Base-by-base conservation (phyloP, 331 rosid genomes). In the Spiraea crenata region DNA sequence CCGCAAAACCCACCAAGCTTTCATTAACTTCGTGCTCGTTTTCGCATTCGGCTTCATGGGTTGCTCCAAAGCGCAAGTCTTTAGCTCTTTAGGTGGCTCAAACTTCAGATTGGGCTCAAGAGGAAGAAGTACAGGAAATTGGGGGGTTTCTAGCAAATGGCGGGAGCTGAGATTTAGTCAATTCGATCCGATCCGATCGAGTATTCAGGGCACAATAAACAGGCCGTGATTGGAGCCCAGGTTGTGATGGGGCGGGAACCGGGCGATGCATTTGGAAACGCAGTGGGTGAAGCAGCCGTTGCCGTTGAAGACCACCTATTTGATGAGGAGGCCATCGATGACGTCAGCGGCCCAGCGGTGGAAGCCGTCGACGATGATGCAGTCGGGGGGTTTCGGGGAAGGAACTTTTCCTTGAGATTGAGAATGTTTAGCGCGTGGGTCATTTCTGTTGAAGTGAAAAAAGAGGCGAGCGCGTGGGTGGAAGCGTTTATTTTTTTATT, bases 281-380 rank as follows among this genome's bases (percentile, higher is more conserved):
- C 9, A 55, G 69, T 77, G 37, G 3, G 90, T 72, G 65, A 90
- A 90, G 60, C 58, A 77, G 0, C 90, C 62, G 0, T 73, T 63
- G 0, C 87, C 92, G 3, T 82, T 86, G 55, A 90, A 84, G 54
- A 82, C 75, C 19, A 82, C 44, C 48, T 77, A 40, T 0, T 82
- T 86, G 65, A 90, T 86, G 3, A 69, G 67, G 19, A 66, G 73
- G 5, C 71, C 72, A 0, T 77, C 81, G 1, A 87, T 87, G 37
- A 82, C 85, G 51, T 82, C 78, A 0, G 83, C 77, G 0, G 90
- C 83, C 90, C 93, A 85, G 0, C 83, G 84, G 59, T 73, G 88
- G 64, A 84, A 82, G 49, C 41, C 14, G 68, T 77, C 88, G 3
- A 89, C 85, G 3, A 90, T 77, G 1, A 88, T 31, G 39, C 82